A percentile compares a stretch with the other conserved stretches of the same genome.
Conservation (phyloP, 352 stramenopile species). For the Pythium grandisporangium region DNA sequence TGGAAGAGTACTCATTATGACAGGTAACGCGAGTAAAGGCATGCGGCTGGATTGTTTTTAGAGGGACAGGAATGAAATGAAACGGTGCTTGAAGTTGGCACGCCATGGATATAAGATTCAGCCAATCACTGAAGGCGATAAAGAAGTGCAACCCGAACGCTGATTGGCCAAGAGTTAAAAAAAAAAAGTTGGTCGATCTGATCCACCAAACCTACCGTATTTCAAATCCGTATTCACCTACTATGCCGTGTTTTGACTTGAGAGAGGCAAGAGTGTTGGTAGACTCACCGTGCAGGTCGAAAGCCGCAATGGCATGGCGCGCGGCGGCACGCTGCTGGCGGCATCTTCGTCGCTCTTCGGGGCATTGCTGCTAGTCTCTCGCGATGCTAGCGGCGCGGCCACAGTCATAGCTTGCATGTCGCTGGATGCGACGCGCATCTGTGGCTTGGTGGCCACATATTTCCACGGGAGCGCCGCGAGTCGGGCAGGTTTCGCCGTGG, state of each 20-base stretch:
- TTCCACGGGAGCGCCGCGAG: slow-evolving; percentile 17
- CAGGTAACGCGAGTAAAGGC: too few species aligned
- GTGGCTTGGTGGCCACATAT: slow-evolving; percentile 32
- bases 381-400: background rate
- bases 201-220: too few species aligned
- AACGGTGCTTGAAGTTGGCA: too few species aligned
- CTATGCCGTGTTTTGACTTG: slow-evolving; percentile 4
- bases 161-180: slow-evolving; percentile 24
- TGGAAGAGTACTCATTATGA: too few species aligned
- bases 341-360: too few species aligned
- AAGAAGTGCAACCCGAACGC: background rate
- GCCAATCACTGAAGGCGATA: too few species aligned
- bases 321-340: background rate
- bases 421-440: slow-evolving; percentile 24
- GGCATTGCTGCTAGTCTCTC: too few species aligned
- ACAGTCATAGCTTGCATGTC: too few species aligned
- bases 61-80: too few species aligned
- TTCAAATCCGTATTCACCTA: too few species aligned
- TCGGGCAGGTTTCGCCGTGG: background rate
- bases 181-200: background rate
- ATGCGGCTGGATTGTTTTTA: too few species aligned
- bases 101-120: too few species aligned
- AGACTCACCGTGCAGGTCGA: slow-evolving; percentile 15
- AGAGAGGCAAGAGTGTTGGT: slow-evolving; percentile 14
- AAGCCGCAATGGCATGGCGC: slow-evolving; percentile 4